phyloP scores from a whole-genome alignment of 768 basidiomycete species.

The Tubosaeta sp. region DNA sequence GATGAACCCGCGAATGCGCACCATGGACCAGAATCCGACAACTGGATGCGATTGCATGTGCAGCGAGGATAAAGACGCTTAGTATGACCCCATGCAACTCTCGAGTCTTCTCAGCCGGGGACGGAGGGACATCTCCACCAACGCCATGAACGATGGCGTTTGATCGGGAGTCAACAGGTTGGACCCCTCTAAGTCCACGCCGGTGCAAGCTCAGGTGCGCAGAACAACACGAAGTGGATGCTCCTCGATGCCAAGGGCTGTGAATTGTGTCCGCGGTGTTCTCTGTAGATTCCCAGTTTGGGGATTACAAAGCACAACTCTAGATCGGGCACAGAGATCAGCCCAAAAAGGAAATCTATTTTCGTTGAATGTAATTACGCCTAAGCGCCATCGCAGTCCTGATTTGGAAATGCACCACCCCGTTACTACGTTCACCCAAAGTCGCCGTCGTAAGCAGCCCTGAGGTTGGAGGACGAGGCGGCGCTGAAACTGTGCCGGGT shows the following conservation, averaged over 20 bases:
- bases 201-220: not conserved
- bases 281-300: not conserved
- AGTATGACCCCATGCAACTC: no score
- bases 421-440: not conserved
- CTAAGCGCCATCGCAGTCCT: not conserved
- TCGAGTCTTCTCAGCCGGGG: no score
- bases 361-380: not conserved
- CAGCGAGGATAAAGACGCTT: no score
- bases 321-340: not conserved
- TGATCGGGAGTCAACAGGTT: not conserved
- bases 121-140: not conserved
- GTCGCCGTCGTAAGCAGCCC: not conserved
- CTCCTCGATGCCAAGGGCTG: not conserved
- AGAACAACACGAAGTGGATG: no score
- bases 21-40: no score
- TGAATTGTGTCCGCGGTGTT: not conserved
- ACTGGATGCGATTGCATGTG: no score
- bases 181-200: not conserved
- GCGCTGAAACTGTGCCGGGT: slow-evolving; percentile 2
- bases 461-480: not conserved
- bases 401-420: not conserved
- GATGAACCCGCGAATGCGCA: not conserved
- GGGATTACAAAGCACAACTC: not conserved
- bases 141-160: not conserved
- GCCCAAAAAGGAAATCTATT: not conserved